Conservation (phyloP, 2,329 filamentous ascomycete species). For the Trichophyton schoenleinii region DNA sequence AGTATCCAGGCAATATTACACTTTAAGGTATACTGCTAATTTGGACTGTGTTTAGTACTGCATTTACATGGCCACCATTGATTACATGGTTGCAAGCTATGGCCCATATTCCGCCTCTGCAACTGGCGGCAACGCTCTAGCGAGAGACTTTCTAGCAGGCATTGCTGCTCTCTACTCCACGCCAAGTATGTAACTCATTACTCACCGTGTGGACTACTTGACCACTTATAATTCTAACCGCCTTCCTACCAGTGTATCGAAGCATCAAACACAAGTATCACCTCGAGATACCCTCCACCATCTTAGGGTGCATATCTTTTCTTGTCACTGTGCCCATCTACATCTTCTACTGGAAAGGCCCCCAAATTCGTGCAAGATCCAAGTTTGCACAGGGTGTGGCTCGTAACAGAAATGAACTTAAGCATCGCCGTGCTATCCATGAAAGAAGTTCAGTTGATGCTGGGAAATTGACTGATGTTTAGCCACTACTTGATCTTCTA, state of each 20-base stretch:
- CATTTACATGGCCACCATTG: constrained; percentile 53
- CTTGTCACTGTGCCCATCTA: constrained; percentile 52
- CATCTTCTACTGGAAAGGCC: constrained; percentile 53
- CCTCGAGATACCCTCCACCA: constrained; percentile 46
- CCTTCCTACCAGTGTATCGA: constrained; percentile 25
- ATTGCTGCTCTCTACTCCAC: constrained; percentile 47
- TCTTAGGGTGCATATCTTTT: constrained; percentile 49
- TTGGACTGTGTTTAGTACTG: constrained; percentile 18
- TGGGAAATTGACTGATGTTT: constrained; percentile 2
- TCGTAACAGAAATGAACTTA: constrained; percentile 22
- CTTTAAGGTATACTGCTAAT: background rate
- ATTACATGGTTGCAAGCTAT: constrained; percentile 56
- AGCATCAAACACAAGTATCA: constrained; percentile 41
- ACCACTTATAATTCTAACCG: too few relatives aligned
- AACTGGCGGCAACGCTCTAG: constrained; percentile 53
- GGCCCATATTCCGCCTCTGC: constrained; percentile 52
- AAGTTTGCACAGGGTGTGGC: constrained; percentile 52
- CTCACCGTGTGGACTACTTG: too few relatives aligned
- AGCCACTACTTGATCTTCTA: background rate
- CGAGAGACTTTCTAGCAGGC: constrained; percentile 51
- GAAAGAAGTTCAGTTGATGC: constrained; percentile 5
- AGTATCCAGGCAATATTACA: constrained; percentile 17
- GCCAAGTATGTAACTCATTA: constrained; percentile 30
- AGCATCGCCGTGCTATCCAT: constrained; percentile 6
- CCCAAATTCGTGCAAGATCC: constrained; percentile 44